Base-by-base conservation (phyloP, 345 rosid genomes). In the Excoecaria agallocha region DNA sequence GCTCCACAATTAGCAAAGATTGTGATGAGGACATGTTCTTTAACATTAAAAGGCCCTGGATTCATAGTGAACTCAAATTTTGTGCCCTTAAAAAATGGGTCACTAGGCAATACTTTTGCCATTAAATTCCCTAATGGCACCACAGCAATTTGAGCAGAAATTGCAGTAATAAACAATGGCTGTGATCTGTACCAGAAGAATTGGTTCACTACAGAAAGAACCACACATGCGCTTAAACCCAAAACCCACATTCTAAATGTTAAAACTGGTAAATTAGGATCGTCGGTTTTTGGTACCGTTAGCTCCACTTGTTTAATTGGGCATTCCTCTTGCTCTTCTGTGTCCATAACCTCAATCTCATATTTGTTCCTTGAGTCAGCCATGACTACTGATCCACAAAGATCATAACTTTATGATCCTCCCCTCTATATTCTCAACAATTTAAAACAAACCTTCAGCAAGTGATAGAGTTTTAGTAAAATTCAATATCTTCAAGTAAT, bases 181-280 rank as follows among this genome's bases (percentile, higher is more conserved):
- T 84, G 83, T 20, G 62, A 70, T 67, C 98, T 76, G 80, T 89
- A 91, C 94, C 98, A 89, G 79, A 89, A 93, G 82, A 93, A 93
- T 87, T 93, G 96, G 87, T 91, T 93, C 15, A 88, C 79, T 71
- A 91, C 86, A 8, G 98, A 83, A 24, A 93, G 86, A 5, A 93
- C 0, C 54, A 88, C 76, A 22, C 98, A 91, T 0, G 95, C 61
- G 11, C 72, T 74, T 2, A 89, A 15, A 13, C 97, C 98, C 30
- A 93, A 72, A 64, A 84, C 86, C 98, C 97, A 90, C 92, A 84
- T 93, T 61, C 98, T 76, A 82, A 93, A 93, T 0, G 97, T 93
- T 61, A 86, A 75, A 6, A 80, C 87, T 5, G 94, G 96, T 67
- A 89, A 15, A 15, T 86, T 75, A 6, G 92, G 87, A 62, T 93